Conservation (phyloP, 176 grass and related monocot species). For the Musa beccarii region DNA sequence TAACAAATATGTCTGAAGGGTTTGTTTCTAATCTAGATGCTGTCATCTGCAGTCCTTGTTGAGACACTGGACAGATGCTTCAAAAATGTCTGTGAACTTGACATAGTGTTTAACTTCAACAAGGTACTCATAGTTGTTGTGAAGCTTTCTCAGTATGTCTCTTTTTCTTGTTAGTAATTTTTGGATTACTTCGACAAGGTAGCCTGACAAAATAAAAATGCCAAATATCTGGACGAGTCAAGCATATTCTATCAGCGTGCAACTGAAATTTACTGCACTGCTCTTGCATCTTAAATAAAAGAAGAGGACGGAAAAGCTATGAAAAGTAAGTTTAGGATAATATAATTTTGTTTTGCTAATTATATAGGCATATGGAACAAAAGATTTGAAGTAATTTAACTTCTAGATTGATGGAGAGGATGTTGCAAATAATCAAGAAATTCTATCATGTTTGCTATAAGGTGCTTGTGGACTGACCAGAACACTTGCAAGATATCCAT, state of each 20-base stretch:
- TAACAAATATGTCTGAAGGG: conserved; percentile 2
- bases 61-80: conserved; percentile 92
- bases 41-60: conserved; percentile 66
- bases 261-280: neutral
- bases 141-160: neutral
- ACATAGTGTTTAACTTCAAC: conserved; percentile 95
- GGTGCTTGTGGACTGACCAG: too few relatives aligned
- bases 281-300: neutral
- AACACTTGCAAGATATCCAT: too few relatives aligned
- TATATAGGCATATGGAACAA: neutral
- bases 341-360: neutral
- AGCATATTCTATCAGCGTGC: neutral
- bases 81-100: conserved; percentile 96
- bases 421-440: neutral
- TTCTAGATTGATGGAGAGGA: neutral
- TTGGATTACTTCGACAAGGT: neutral
- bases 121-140: conserved; percentile 42
- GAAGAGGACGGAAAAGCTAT: neutral
- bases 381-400: neutral
- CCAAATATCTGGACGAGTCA: neutral
- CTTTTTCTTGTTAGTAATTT: neutral
- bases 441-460: too few relatives aligned
- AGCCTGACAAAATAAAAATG: neutral
- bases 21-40: conserved; percentile 10
- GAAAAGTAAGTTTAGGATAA: neutral